A percentile compares a stretch with the other conserved stretches of the same genome.
Conservation (phyloP, 225 moss, liverwort and hornwort species). For the Thuidium tamariscinum region DNA sequence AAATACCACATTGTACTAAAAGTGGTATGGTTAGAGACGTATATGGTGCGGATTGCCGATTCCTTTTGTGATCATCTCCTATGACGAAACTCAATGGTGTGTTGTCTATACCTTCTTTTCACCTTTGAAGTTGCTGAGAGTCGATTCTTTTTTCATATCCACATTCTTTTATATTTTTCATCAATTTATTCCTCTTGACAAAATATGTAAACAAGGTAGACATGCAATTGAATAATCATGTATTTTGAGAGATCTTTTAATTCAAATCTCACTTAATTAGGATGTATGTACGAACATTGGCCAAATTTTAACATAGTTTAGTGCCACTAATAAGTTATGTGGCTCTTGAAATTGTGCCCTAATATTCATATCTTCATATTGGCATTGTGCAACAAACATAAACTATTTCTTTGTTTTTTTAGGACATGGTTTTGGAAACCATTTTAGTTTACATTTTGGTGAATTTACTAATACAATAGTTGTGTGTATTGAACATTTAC, state of each 20-base stretch:
- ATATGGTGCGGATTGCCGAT: accelerated
- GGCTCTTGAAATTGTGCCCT: no score
- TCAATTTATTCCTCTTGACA: no score
- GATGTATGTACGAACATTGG: background rate
- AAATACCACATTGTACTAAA: background rate
- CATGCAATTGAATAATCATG: background rate
- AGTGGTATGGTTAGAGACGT: background rate
- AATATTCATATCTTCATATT: background rate
- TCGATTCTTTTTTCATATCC: background rate
- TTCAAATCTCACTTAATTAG: background rate
- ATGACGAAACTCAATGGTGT: accelerated
- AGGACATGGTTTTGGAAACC: background rate
- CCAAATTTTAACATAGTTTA: background rate
- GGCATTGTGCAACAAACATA: background rate
- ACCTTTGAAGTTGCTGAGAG: background rate
- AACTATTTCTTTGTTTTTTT: no score
- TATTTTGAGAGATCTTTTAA: background rate
- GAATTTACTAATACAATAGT: no score
- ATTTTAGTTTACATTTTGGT: background rate
- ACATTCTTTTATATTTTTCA: background rate
- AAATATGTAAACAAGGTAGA: background rate
- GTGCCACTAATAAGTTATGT: background rate
- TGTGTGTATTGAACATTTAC: background rate
- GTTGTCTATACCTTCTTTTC: background rate
- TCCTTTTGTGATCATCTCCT: background rate